Percentiles rank a stretch among this genome's conserved stretches.
Conservation (phyloP, 345 rosid genomes). For the Physaria fendleri region DNA sequence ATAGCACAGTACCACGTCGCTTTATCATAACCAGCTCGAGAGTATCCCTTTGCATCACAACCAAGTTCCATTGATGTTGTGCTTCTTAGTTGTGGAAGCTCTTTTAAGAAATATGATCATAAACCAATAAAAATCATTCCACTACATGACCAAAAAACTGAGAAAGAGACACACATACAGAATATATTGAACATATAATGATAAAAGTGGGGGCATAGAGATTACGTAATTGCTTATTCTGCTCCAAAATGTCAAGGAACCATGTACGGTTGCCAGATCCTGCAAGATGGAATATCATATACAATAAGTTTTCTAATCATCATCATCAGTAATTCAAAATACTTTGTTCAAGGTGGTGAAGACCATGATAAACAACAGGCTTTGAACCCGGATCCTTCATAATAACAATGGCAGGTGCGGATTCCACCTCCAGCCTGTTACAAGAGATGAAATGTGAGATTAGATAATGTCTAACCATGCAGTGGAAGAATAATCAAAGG, state of each 20-base stretch:
- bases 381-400: conserved; percentile 85
- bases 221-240: conserved; percentile 73
- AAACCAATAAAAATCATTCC: conserved; percentile 14
- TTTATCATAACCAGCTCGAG: conserved; percentile 77
- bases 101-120: conserved; percentile 35
- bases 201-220: conserved; percentile 7
- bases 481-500: neutral
- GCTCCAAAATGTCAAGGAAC: conserved; percentile 66
- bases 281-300: conserved; percentile 31
- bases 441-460: conserved; percentile 24
- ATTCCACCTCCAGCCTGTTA: conserved; percentile 85
- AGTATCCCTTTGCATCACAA: conserved; percentile 82
- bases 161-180: conserved; percentile 13
- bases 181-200: conserved; percentile 2
- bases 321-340: conserved; percentile 5
- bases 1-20: conserved; percentile 85
- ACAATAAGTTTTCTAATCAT: conserved; percentile 15
- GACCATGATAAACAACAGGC: conserved; percentile 85
- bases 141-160: neutral
- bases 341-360: conserved; percentile 22
- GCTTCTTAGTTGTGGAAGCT: conserved; percentile 82
- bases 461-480: neutral
- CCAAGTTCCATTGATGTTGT: conserved; percentile 80
- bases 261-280: conserved; percentile 65
- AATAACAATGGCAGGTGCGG: conserved; percentile 84